A percentile compares a stretch with the other conserved stretches of the same genome.
phyloP scores from a whole-genome alignment of 176 grass and related monocot species.

The Lolium rigidum region DNA sequence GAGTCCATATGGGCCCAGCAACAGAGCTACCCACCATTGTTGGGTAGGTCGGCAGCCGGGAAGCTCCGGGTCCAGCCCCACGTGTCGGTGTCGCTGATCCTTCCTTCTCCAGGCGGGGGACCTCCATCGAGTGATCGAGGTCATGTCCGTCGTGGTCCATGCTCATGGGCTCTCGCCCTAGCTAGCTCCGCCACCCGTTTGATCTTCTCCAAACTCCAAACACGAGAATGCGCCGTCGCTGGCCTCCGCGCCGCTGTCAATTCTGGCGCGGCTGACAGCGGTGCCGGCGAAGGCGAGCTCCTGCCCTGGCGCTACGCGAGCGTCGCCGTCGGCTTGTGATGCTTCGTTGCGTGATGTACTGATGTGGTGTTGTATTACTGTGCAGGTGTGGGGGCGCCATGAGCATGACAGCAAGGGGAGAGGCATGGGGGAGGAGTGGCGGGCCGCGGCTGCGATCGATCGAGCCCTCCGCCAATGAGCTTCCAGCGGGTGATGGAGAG shows the following conservation, averaged over 20 bases:
- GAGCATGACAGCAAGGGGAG: neutral
- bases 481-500: neutral
- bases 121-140: neutral
- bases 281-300: neutral
- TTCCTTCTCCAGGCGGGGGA: neutral
- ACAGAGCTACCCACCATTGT: constrained; percentile 17
- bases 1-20: neutral
- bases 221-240: neutral
- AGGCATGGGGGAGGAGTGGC: neutral
- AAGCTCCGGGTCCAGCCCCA: constrained; percentile 28
- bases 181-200: neutral
- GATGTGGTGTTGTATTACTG: neutral
- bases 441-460: neutral
- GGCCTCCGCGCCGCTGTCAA: constrained; percentile 17
- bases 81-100: constrained; percentile 17
- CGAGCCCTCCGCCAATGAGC: neutral
- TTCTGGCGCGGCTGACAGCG: neutral
- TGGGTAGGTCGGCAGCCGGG: constrained; percentile 21
- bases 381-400: constrained; percentile 16
- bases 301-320: neutral
- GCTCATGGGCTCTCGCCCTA: neutral
- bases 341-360: neutral
- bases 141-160: neutral
- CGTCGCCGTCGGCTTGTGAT: neutral
- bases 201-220: neutral